Conservation (phyloP, 2,329 filamentous ascomycete genomes). For the Metarhizium humberi region DNA sequence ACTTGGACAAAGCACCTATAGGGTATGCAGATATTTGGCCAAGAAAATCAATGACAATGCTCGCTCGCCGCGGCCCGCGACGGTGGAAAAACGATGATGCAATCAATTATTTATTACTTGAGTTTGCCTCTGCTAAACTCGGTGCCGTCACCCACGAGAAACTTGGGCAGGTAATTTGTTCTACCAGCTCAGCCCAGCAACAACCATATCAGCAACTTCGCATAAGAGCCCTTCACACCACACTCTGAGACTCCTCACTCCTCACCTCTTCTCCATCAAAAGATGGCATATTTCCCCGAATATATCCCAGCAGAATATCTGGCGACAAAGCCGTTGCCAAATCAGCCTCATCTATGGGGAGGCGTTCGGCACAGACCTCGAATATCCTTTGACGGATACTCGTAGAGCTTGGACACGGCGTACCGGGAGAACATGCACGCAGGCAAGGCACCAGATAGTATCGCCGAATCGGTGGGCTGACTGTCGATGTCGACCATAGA, state of each 20-base stretch:
- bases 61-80: too few species aligned
- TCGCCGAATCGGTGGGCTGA: not conserved
- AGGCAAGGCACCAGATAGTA: not conserved
- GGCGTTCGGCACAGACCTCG: not conserved
- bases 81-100: too few species aligned
- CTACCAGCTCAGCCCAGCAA: too few species aligned
- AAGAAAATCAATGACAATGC: too few species aligned
- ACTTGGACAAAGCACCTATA: too few species aligned
- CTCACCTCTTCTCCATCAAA: not conserved
- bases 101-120: too few species aligned
- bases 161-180: too few species aligned
- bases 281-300: not conserved
- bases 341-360: not conserved
- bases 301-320: not conserved
- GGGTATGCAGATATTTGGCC: too few species aligned
- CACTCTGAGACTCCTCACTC: not conserved
- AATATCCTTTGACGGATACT: not conserved
- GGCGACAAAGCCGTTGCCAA: not conserved
- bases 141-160: too few species aligned
- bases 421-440: not conserved
- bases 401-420: not conserved
- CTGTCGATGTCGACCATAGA: not conserved
- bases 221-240: too few species aligned
- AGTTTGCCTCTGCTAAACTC: too few species aligned
- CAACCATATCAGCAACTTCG: too few species aligned